A percentile compares a stretch with the other conserved stretches of the same genome.
Evolutionary conservation across 805 yeast genomes (phyloP).

Genomic region (Komagataella kurtzmanii): DNA sequence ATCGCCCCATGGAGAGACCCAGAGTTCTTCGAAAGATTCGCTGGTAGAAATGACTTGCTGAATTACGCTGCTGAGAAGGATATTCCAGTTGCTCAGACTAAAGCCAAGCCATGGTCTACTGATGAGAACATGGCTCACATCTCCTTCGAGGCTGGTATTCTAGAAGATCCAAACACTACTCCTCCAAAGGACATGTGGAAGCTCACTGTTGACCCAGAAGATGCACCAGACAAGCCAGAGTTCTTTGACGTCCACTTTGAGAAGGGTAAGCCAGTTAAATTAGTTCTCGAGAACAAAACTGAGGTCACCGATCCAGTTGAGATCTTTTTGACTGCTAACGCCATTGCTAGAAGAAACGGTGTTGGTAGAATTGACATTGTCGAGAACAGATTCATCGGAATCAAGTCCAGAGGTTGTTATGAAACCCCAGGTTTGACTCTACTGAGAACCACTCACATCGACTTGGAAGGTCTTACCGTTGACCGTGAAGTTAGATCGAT

Average conservation of each 20-base stretch:
- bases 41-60: conserved; percentile 93
- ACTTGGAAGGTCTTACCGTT: conserved; percentile 90
- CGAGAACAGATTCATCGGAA: conserved; percentile 97
- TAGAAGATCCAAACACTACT: conserved; percentile 96
- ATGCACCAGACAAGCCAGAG: conserved; percentile 92
- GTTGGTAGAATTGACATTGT: conserved; percentile 99
- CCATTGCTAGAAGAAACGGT: conserved; percentile 97
- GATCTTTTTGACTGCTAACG: conserved; percentile 82
- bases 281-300: conserved; percentile 50
- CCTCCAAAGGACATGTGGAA: conserved; percentile 99
- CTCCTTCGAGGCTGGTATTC: conserved; percentile 97
- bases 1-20: conserved; percentile 99
- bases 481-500: conserved; percentile 96
- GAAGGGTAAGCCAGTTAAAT: conserved; percentile 80
- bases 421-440: conserved; percentile 98
- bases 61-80: conserved; percentile 87
- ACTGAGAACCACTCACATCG: conserved; percentile 89
- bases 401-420: conserved; percentile 98
- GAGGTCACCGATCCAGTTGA: conserved; percentile 80
- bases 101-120: conserved; percentile 99
- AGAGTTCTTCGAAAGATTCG: conserved; percentile 83
- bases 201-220: conserved; percentile 87
- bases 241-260: conserved; percentile 70
- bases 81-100: conserved; percentile 94
- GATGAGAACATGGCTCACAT: conserved; percentile 99